Evolutionary conservation across 768 basidiomycete species (phyloP).

Genomic region (Termitomyces heimii): DNA sequence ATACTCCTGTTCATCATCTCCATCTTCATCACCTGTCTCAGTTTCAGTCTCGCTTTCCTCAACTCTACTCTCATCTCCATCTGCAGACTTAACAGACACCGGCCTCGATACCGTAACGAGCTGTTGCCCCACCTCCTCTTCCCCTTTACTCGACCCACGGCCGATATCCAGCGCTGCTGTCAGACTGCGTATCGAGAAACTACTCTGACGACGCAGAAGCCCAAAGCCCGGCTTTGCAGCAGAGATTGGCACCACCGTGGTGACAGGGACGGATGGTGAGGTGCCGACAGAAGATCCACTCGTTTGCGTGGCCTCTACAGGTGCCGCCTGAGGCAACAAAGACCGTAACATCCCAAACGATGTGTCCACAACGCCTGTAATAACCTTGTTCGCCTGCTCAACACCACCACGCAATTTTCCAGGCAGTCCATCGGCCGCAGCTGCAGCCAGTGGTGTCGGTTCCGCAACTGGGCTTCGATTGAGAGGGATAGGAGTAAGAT

Average conservation of each 20-base stretch:
- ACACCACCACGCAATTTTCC: conserved; percentile 65
- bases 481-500: conserved; percentile 77
- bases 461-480: conserved; percentile 45
- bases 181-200: conserved; percentile 79
- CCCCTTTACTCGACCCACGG: conserved; percentile 26
- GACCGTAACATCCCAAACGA: conserved; percentile 85
- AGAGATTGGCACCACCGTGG: conserved; percentile 23
- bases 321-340: conserved; percentile 48
- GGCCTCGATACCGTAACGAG: conserved; percentile 41
- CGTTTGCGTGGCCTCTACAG: conserved; percentile 7
- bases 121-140: conserved; percentile 40
- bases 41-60: conserved; percentile 20
- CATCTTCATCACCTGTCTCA: conserved; percentile 31
- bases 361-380: conserved; percentile 84
- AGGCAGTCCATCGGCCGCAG: conserved; percentile 38
- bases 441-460: conserved; percentile 36
- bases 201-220: conserved; percentile 65
- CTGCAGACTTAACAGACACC: conserved; percentile 25
- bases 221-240: conserved; percentile 50
- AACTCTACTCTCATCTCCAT: conserved; percentile 25
- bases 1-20: conserved; percentile 31
- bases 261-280: background rate
- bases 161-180: conserved; percentile 53
- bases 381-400: conserved; percentile 79
- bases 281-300: background rate